These are phyloP conservation scores for Anthracocystis panici-leucophaei DNA, from an alignment of 1,284 basidiomycete genomes.

Conservation along the genomic window DNA sequence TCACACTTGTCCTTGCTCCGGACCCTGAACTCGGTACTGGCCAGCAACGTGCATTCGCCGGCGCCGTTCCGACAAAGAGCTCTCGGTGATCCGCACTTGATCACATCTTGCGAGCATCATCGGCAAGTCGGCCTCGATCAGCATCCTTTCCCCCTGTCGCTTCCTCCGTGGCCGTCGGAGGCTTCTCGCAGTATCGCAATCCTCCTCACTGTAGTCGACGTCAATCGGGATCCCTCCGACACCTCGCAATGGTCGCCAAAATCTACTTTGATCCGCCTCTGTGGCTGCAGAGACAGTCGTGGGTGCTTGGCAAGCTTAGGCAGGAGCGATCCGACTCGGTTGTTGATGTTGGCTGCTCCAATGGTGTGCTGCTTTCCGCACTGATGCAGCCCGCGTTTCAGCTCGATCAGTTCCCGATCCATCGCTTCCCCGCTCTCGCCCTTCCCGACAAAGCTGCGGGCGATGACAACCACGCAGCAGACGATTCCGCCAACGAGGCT, in stretches of 20 bases:
- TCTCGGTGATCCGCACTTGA: not conserved
- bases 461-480: not conserved
- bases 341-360: constrained; percentile 55
- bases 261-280: constrained; percentile 54
- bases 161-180: not conserved
- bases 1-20: not conserved
- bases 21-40: not conserved
- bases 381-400: constrained; percentile 55
- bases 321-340: constrained; percentile 48
- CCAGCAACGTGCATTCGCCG: not conserved
- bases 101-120: too few species aligned
- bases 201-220: not conserved
- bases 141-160: not conserved
- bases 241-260: constrained; percentile 30
- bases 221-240: not conserved
- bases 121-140: not conserved
- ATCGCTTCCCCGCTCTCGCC: constrained; percentile 48
- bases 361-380: constrained; percentile 48
- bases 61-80: constrained; percentile 3
- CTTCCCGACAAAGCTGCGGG: constrained; percentile 10
- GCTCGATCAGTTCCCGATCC: constrained; percentile 48
- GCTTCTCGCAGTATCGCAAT: not conserved
- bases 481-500: constrained; percentile 16
- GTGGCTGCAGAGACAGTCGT: constrained; percentile 53
- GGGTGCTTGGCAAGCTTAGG: constrained; percentile 45